Evolutionary conservation across 2,329 filamentous ascomycete species (phyloP), one percentile per base, ranked within the genome.

Genomic region (Fusarium haematococcum): DNA sequence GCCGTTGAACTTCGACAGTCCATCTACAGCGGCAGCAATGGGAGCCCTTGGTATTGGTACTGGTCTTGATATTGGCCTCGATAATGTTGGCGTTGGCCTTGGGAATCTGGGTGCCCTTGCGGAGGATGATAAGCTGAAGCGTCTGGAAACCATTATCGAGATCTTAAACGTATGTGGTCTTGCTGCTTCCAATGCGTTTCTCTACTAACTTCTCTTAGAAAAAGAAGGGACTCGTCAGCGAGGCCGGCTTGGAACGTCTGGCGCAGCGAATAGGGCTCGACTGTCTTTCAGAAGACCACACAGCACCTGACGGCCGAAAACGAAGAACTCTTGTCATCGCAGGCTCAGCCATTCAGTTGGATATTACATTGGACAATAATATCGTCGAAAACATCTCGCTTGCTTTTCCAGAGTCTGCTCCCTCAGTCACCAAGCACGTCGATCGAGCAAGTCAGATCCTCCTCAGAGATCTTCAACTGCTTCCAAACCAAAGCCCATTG

Each of bases 221-320:
- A 67, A 85, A 82, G 75, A 89, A 90, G 71, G 92, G 92, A 5
- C 84, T 91, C 45, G 91, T 96, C 41, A 94, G 93, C 75, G 92
- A 94, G 78, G 91, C 93, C 33, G 93, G 93, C 3, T 86, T 97
- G n/a, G 91, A 93, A 80, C 88, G 93, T 63, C 84, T 96, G 33
- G 92, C 91, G 10, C 89, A 90, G 76, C 87, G 90, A 64, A 87
- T 92, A 63, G 93, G 92, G n/a, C 84, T 93, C 43, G 91, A 92
- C 70, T 88, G 86, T 65, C 82, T 92, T 14, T 91, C 89, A 84
- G 90, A 93, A 75, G 86, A 87, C 32, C 79, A 85, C 54, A 85
- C 82, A 50, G 85, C 85, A 33, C 83, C 84, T 20, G 84, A 84
- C 32, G 85, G 86, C 20, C 85, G 85, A 45, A 88, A 87, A 75